Evolutionary conservation across 257 asterid genomes (phyloP).

Genomic region (Solanum chilense): DNA sequence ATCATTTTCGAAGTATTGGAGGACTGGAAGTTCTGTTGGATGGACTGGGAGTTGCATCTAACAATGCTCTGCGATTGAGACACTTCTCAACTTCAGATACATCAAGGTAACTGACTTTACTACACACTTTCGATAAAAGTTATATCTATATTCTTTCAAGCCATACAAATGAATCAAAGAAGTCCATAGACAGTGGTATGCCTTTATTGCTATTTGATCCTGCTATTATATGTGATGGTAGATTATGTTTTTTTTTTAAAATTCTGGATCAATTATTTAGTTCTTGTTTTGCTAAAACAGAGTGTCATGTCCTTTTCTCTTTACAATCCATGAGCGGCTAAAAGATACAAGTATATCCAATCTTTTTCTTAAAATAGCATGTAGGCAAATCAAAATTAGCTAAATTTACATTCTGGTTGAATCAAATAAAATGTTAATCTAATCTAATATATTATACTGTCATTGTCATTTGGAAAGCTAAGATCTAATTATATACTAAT

Average conservation of each 20-base stretch:
- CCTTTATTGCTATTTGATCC: not conserved
- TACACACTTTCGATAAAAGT: not conserved
- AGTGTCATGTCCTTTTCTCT: not conserved
- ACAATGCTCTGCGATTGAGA: conserved; percentile 35
- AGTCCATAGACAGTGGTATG: not conserved
- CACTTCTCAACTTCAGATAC: conserved; percentile 28
- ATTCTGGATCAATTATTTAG: not conserved
- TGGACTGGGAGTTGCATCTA: conserved; percentile 76
- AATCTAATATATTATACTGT: not conserved
- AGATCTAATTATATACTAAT: not conserved
- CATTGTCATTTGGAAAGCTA: not conserved
- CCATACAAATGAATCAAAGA: not conserved
- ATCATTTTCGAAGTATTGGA: conserved; percentile 97
- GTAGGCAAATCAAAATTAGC: not conserved
- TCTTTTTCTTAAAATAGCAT: not conserved
- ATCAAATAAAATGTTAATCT: not conserved
- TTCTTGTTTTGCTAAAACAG: not conserved
- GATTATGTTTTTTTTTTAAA: not conserved
- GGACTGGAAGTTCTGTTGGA: conserved; percentile 96
- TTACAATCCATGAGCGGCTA: not conserved
- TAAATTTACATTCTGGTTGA: not conserved
- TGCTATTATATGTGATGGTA: not conserved
- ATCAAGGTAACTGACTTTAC: conserved; percentile 29
- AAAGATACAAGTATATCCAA: not conserved
- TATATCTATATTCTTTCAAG: not conserved